Evolutionary conservation across 306 rosid species (phyloP).

Genomic region (Corylus avellana): DNA sequence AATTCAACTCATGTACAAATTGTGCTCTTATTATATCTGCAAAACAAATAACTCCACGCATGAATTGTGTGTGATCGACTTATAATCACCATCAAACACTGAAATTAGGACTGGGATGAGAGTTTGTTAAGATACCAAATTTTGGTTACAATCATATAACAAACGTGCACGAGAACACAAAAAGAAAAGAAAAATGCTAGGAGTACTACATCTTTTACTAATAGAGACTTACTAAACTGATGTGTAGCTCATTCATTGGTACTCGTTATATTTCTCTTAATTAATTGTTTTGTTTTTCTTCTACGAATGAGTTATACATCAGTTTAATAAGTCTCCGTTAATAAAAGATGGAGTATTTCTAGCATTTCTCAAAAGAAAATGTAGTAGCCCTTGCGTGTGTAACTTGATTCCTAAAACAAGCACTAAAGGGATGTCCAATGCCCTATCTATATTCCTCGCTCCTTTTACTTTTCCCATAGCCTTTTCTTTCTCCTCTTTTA

Average conservation of each 20-base stretch:
- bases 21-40: background rate
- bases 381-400: background rate
- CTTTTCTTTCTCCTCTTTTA: constrained; percentile 22
- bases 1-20: background rate
- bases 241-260: no score
- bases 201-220: no score
- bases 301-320: no score
- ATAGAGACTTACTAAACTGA: no score
- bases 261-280: no score
- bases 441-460: constrained; percentile 16
- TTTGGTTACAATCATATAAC: background rate
- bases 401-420: constrained; percentile 27
- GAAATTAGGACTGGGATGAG: background rate
- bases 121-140: background rate
- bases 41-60: background rate
- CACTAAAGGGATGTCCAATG: constrained; percentile 33
- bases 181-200: no score
- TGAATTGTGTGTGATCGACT: background rate
- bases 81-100: background rate
- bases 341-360: no score
- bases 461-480: constrained; percentile 24
- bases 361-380: no score
- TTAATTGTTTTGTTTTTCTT: no score
- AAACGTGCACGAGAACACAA: background rate
- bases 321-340: no score